These are phyloP conservation scores for Pleomassaria siparia DNA, from an alignment of 2,329 filamentous ascomycete genomes.

Conservation along the genomic window DNA sequence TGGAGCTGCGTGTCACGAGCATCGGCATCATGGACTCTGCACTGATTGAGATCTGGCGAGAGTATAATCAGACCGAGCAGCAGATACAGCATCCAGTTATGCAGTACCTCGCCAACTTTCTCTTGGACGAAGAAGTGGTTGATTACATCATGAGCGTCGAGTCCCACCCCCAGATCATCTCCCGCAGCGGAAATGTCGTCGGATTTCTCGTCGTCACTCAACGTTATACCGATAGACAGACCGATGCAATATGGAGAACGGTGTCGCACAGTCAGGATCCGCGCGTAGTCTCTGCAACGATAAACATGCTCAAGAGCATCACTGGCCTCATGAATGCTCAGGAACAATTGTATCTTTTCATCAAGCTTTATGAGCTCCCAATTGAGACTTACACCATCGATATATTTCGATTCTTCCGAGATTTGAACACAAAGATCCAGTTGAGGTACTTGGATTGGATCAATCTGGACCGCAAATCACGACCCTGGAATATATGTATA, in stretches of 20 bases:
- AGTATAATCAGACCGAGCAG: constrained; percentile 49
- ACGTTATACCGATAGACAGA: constrained; percentile 70
- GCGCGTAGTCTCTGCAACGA: constrained; percentile 77
- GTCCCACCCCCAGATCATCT: constrained; percentile 88
- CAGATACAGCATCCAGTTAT: constrained; percentile 56
- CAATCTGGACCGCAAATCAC: constrained; percentile 25
- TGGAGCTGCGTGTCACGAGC: constrained; percentile 84
- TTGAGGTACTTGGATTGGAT: constrained; percentile 18
- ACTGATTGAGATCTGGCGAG: constrained; percentile 62
- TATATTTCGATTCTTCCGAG: constrained; percentile 33
- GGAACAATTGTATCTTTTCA: constrained; percentile 62
- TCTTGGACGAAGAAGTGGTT: constrained; percentile 71
- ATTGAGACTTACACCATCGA: constrained; percentile 33
- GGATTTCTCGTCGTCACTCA: constrained; percentile 82
- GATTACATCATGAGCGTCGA: constrained; percentile 88
- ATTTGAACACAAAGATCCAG: constrained; percentile 25
- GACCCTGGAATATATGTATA: constrained; percentile 60
- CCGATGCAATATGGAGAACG: constrained; percentile 81
- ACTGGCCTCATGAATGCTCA: constrained; percentile 46
- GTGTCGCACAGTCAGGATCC: constrained; percentile 81
- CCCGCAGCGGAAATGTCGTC: constrained; percentile 78
- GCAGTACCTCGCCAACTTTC: constrained; percentile 67
- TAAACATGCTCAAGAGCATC: constrained; percentile 63
- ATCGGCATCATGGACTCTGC: constrained; percentile 72
- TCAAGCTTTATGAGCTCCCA: constrained; percentile 61